phyloP scores from a whole-genome alignment of 2,329 filamentous ascomycete genomes.

The Colletotrichum lupini region DNA sequence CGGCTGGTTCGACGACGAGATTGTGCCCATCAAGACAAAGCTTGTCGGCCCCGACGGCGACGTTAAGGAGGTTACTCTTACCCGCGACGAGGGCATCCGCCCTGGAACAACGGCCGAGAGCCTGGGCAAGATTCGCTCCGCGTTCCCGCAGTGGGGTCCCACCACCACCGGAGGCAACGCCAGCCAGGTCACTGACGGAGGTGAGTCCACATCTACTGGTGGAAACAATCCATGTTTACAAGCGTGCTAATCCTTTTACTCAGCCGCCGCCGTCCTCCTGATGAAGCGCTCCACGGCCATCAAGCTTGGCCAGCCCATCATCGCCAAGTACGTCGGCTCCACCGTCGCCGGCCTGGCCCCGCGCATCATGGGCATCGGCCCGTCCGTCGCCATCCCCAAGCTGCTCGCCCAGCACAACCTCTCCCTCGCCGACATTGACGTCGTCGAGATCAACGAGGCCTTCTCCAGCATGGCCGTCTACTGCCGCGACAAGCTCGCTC shows the following conservation, averaged over 20 bases:
- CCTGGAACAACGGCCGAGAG: slow-evolving; percentile 88
- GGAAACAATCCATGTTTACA: background rate
- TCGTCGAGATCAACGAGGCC: slow-evolving; percentile 96
- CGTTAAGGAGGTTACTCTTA: slow-evolving; percentile 80
- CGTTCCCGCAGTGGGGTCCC: slow-evolving; percentile 90
- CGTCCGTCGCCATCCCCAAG: slow-evolving; percentile 81
- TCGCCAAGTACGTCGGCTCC: slow-evolving; percentile 94
- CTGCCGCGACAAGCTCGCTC: slow-evolving; percentile 78
- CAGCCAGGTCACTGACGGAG: slow-evolving; percentile 93
- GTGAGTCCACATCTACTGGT: slow-evolving; percentile 51
- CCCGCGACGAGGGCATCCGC: slow-evolving; percentile 89
- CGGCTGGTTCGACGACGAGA: slow-evolving; percentile 94
- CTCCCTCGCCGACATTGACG: slow-evolving; percentile 83
- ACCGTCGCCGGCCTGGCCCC: slow-evolving; percentile 92
- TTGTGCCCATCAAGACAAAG: slow-evolving; percentile 84
- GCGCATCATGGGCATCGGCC: slow-evolving; percentile 96
- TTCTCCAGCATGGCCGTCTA: slow-evolving; percentile 99
- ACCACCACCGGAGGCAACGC: slow-evolving; percentile 93
- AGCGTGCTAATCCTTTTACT: background rate
- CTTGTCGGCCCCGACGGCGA: slow-evolving; percentile 88
- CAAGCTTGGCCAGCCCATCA: slow-evolving; percentile 87
- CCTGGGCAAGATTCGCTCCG: slow-evolving; percentile 85
- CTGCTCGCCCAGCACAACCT: slow-evolving; percentile 84
- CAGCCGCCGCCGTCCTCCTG: slow-evolving; percentile 85
- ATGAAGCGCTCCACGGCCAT: slow-evolving; percentile 95